phyloP scores from a whole-genome alignment of 2,329 filamentous ascomycete species.

The Fusarium verrucosum region DNA sequence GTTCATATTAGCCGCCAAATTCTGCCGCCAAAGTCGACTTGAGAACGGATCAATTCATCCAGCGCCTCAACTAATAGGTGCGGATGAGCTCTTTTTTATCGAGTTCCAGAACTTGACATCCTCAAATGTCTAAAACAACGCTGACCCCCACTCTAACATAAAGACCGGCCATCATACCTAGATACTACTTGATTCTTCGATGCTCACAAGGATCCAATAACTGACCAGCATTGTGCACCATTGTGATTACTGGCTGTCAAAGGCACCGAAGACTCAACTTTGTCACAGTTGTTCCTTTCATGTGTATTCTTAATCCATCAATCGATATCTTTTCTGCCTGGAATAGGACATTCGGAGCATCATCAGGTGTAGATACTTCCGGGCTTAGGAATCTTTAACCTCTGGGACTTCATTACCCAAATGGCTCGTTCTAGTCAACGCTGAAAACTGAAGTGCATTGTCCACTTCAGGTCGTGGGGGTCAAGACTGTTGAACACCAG shows the following conservation, averaged over 20 bases:
- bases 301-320: not conserved
- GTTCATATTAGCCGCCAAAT: slow-evolving; percentile 30
- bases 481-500: not conserved
- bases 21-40: slow-evolving; percentile 23
- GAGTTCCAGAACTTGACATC: slow-evolving; percentile 34
- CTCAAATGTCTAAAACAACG: slow-evolving; percentile 16
- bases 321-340: not conserved
- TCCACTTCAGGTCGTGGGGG: not conserved
- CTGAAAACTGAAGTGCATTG: not conserved
- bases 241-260: not conserved
- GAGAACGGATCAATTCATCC: slow-evolving; percentile 19
- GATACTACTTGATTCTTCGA: not conserved
- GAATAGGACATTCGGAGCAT: not conserved
- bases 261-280: not conserved
- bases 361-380: not conserved
- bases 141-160: slow-evolving; percentile 29
- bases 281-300: not conserved
- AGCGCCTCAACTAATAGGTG: not conserved
- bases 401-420: not conserved
- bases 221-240: not conserved
- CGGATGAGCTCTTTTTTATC: slow-evolving; percentile 11
- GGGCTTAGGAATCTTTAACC: not conserved
- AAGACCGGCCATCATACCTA: not conserved
- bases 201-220: not conserved
- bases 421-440: not conserved